Evolutionary conservation across 108 stramenopile species (phyloP).

Genomic region (Hondaea fermentalgiana): DNA sequence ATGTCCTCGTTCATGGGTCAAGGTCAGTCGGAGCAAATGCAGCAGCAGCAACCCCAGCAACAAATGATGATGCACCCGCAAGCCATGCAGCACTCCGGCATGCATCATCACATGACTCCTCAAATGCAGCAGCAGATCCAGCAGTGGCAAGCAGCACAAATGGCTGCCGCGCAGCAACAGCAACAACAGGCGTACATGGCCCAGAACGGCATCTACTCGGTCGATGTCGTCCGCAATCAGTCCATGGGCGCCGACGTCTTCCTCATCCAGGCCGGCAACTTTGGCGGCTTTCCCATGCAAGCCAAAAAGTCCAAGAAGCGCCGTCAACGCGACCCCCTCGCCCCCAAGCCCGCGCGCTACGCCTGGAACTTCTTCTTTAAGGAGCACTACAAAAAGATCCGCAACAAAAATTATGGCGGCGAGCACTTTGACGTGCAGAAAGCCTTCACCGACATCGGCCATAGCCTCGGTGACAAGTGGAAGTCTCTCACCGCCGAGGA

Average conservation of each 20-base stretch:
- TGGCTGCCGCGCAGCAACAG: background rate
- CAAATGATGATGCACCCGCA: background rate
- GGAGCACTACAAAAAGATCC: slow-evolving; percentile 15
- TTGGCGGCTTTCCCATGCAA: background rate
- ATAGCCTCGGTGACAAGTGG: slow-evolving; percentile 14
- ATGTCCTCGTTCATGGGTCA: too few relatives aligned
- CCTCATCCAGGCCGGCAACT: slow-evolving; percentile 1
- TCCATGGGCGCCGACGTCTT: background rate
- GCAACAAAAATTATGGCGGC: background rate
- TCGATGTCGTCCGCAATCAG: background rate
- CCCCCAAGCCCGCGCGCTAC: slow-evolving; percentile 15
- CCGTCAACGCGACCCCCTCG: background rate
- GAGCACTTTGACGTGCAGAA: slow-evolving; percentile 20
- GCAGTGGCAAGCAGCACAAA: slow-evolving; percentile 2
- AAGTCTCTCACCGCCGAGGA: slow-evolving; percentile 9
- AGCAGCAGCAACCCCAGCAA: background rate
- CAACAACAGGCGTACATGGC: background rate
- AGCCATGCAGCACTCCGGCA: background rate
- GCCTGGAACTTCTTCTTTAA: slow-evolving; percentile 19
- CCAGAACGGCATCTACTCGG: slow-evolving; percentile 15
- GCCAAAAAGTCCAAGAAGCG: background rate
- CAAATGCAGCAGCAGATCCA: background rate
- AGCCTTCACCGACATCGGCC: background rate
- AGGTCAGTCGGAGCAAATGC: too few relatives aligned
- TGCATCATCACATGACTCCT: background rate